A percentile compares a stretch with the other conserved stretches of the same genome.
phyloP scores from a whole-genome alignment of 441 rosid genomes.

The Gossypium davidsonii region DNA sequence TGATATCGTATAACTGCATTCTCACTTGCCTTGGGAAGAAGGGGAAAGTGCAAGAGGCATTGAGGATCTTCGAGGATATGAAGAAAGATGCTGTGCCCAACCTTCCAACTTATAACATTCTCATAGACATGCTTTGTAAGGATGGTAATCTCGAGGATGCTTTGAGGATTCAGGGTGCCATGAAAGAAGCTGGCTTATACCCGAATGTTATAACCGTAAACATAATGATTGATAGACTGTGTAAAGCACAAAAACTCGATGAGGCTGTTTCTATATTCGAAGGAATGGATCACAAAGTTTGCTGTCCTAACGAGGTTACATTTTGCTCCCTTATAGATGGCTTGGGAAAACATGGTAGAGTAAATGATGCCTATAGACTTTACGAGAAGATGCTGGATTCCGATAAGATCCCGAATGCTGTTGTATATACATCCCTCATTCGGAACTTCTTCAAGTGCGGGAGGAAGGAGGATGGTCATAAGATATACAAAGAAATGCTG shows the following conservation, averaged over 20 bases:
- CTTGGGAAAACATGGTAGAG: slow-evolving; percentile 75
- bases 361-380: slow-evolving; percentile 78
- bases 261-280: slow-evolving; percentile 73
- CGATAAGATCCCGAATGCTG: slow-evolving; percentile 47
- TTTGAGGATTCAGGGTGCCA: slow-evolving; percentile 61
- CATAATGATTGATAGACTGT: slow-evolving; percentile 87
- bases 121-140: slow-evolving; percentile 74
- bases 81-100: slow-evolving; percentile 76
- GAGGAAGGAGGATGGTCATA: slow-evolving; percentile 89
- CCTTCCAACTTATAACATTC: slow-evolving; percentile 64
- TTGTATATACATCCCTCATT: slow-evolving; percentile 76
- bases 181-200: slow-evolving; percentile 78
- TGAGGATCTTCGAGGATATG: slow-evolving; percentile 72
- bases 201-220: slow-evolving; percentile 79
- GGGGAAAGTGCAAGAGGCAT: slow-evolving; percentile 59
- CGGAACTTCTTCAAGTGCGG: slow-evolving; percentile 73
- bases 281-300: slow-evolving; percentile 64
- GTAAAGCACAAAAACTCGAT: slow-evolving; percentile 77
- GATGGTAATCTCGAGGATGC: slow-evolving; percentile 67
- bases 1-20: slow-evolving; percentile 78
- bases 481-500: slow-evolving; percentile 85
- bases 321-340: slow-evolving; percentile 90
- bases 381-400: slow-evolving; percentile 81
- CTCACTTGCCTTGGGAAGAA: slow-evolving; percentile 81
- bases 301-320: slow-evolving; percentile 69